Percentiles rank a stretch among this genome's conserved stretches.
These are phyloP conservation scores for Conoideocrella luteorostrata DNA, from an alignment of 2,329 filamentous ascomycete genomes.

Conservation along the genomic window DNA sequence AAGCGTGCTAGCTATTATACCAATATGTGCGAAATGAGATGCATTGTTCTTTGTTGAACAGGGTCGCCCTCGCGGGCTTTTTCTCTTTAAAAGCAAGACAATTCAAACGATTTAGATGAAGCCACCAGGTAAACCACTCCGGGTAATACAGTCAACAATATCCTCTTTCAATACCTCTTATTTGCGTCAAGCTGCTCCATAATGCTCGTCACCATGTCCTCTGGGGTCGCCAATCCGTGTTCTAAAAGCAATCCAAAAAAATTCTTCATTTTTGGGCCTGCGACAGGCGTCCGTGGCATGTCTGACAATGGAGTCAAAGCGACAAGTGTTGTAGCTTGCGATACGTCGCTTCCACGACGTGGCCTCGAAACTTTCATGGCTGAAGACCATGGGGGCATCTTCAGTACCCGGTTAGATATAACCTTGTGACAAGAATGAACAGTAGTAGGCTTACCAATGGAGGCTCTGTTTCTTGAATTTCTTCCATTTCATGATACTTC, in stretches of 20 bases:
- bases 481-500: conserved; percentile 37
- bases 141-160: not conserved
- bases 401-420: not conserved
- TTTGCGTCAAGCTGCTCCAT: too few species aligned
- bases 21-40: too few species aligned
- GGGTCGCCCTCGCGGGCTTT: not conserved
- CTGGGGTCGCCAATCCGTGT: too few species aligned
- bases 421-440: not conserved
- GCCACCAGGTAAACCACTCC: not conserved
- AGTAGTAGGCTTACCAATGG: conserved; percentile 15
- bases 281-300: too few species aligned
- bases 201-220: too few species aligned
- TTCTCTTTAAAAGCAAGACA: not conserved
- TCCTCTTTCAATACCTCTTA: not conserved
- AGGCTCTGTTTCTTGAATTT: conserved; percentile 38
- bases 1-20: too few species aligned
- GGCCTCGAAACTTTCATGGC: too few species aligned
- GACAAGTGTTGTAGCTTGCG: too few species aligned
- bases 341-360: too few species aligned
- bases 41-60: not conserved
- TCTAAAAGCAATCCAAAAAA: too few species aligned
- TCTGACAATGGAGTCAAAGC: too few species aligned
- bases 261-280: too few species aligned
- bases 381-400: not conserved
- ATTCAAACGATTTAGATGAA: not conserved